These are phyloP conservation scores for Gonapodya sp. DNA, from an alignment of 192 early-diverging fungal genomes.

Conservation along the genomic window DNA sequence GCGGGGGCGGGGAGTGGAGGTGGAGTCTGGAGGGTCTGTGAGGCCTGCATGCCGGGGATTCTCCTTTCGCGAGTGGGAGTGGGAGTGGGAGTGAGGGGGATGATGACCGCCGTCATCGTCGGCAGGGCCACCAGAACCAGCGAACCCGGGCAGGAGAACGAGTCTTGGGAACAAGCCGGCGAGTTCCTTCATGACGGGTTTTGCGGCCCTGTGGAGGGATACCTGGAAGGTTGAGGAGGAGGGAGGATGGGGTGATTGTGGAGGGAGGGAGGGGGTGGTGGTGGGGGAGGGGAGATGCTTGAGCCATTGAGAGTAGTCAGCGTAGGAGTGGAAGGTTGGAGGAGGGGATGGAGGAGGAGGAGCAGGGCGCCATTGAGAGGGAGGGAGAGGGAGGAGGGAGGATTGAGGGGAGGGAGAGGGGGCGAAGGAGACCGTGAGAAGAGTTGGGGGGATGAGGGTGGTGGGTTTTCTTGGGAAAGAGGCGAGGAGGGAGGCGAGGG, in stretches of 20 bases:
- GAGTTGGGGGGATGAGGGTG: not conserved
- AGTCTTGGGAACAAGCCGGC: not conserved
- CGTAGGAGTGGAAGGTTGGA: not conserved
- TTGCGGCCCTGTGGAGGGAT: not conserved
- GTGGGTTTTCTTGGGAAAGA: not conserved
- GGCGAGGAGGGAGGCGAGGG: not conserved
- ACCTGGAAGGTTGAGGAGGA: not conserved
- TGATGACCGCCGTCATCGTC: not conserved
- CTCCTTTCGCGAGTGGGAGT: too few relatives aligned
- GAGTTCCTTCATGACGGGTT: not conserved
- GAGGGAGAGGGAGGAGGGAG: not conserved
- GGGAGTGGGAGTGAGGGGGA: too few relatives aligned
- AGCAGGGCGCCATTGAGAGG: not conserved
- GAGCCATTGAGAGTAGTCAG: not conserved
- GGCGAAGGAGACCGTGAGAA: not conserved
- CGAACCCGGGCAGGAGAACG: not conserved
- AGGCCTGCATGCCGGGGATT: too few relatives aligned
- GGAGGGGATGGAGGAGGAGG: not conserved
- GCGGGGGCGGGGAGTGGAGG: not conserved
- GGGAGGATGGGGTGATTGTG: not conserved
- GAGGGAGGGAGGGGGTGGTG: not conserved
- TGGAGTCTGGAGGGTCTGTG: too few relatives aligned
- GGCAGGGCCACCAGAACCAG: not conserved
- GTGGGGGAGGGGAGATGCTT: not conserved
- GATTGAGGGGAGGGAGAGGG: not conserved